Evolutionary conservation across 352 stramenopile genomes (phyloP).

Genomic region (Pythium utonaiense): DNA sequence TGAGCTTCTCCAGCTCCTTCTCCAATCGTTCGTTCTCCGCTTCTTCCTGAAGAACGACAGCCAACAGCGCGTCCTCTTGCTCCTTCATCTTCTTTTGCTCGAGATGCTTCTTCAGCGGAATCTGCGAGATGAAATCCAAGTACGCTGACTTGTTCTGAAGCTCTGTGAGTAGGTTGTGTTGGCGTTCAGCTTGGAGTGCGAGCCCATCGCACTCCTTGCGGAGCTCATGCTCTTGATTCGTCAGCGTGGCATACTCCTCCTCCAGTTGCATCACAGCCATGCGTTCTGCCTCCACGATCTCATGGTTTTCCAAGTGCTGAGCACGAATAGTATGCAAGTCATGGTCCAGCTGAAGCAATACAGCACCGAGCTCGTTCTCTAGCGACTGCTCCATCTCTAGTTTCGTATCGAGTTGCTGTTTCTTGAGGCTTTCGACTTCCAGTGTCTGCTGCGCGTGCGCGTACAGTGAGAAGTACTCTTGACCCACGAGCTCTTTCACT

Average conservation of each 20-base stretch:
- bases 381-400: constrained; percentile 48
- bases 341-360: constrained; percentile 32
- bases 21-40: constrained; percentile 42
- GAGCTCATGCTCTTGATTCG: constrained; percentile 37
- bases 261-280: constrained; percentile 39
- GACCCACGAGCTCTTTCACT: constrained; percentile 11
- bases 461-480: constrained; percentile 33
- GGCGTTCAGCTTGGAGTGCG: constrained; percentile 35
- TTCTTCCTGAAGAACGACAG: constrained; percentile 31
- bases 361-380: constrained; percentile 30
- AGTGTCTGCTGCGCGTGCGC: constrained; percentile 15
- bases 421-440: constrained; percentile 8
- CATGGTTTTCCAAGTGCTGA: constrained; percentile 31
- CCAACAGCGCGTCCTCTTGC: constrained; percentile 32
- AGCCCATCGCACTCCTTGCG: constrained; percentile 45
- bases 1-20: constrained; percentile 32
- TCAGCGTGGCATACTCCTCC: constrained; percentile 42
- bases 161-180: constrained; percentile 35
- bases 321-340: constrained; percentile 36
- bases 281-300: constrained; percentile 41
- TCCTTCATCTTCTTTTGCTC: constrained; percentile 62
- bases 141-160: constrained; percentile 47
- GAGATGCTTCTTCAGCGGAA: constrained; percentile 52
- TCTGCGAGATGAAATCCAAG: constrained; percentile 53
- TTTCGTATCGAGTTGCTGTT: constrained; percentile 25